Conservation (phyloP, 345 rosid species). For the Odontarrhena argentea region DNA sequence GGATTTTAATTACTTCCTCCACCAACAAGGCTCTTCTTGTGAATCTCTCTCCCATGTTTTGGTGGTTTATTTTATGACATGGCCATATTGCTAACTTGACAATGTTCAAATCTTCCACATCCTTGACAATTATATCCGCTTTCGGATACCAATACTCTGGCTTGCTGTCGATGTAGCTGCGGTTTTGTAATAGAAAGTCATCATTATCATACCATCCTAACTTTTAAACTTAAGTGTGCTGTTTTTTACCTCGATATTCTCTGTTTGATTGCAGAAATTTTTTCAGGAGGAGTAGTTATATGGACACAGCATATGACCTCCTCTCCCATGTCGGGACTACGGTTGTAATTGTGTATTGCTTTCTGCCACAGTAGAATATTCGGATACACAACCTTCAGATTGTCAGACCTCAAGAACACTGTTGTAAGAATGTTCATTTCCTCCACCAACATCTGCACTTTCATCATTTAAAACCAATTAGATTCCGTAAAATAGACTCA, state of each 20-base stretch:
- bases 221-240: not conserved
- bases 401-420: constrained; percentile 77
- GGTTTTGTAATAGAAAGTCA: not conserved
- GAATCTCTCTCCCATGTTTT: constrained; percentile 60
- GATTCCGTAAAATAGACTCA: constrained; percentile 14
- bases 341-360: constrained; percentile 69
- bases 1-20: constrained; percentile 69
- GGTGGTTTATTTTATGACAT: constrained; percentile 66
- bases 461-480: not conserved
- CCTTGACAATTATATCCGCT: constrained; percentile 55
- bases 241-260: constrained; percentile 54
- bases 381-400: constrained; percentile 64
- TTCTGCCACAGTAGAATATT: constrained; percentile 65
- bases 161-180: constrained; percentile 59
- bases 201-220: not conserved
- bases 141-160: constrained; percentile 75
- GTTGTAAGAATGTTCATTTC: constrained; percentile 96
- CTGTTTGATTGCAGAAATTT: constrained; percentile 59
- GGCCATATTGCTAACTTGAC: constrained; percentile 67
- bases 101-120: constrained; percentile 51
- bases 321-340: constrained; percentile 95
- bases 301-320: constrained; percentile 64
- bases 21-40: constrained; percentile 57
- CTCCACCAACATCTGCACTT: constrained; percentile 68
- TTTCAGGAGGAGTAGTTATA: constrained; percentile 67